phyloP scores from a whole-genome alignment of 495 filamentous ascomycete species.

The Neurospora tetraspora region DNA sequence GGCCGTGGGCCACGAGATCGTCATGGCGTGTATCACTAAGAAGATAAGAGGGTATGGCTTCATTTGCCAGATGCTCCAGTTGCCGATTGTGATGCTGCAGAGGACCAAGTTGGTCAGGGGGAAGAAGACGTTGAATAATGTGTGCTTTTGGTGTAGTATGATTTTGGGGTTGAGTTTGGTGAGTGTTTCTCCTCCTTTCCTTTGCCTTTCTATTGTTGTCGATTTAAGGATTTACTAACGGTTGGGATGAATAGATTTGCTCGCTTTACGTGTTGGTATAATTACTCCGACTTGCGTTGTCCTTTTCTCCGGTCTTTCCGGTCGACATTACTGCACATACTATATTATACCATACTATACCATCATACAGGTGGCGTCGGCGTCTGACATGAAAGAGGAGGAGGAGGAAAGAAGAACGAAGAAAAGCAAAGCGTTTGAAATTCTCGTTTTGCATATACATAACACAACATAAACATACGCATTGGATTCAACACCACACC shows the following conservation, averaged over 20 bases:
- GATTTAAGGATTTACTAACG: slow-evolving; percentile 3
- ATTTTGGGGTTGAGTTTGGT: slow-evolving; percentile 82
- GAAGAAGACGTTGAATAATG: slow-evolving; percentile 74
- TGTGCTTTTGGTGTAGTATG: slow-evolving; percentile 93
- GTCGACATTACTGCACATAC: not conserved
- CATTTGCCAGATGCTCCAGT: slow-evolving; percentile 87
- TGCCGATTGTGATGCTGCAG: slow-evolving; percentile 89
- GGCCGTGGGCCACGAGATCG: slow-evolving; percentile 82
- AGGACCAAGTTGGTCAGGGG: slow-evolving; percentile 64
- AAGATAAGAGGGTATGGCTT: slow-evolving; percentile 94
- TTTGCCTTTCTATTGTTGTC: not conserved
- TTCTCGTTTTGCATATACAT: not conserved
- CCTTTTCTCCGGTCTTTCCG: not conserved
- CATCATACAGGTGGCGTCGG: not conserved
- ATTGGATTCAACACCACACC: not conserved
- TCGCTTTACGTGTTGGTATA: slow-evolving; percentile 43
- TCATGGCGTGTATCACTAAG: slow-evolving; percentile 97
- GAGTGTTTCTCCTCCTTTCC: slow-evolving; percentile 26
- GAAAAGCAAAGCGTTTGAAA: not conserved
- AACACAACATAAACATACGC: not conserved
- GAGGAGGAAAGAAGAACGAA: not conserved
- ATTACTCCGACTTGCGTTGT: not conserved
- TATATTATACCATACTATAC: not conserved
- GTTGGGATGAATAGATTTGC: slow-evolving; percentile 32
- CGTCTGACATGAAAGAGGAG: not conserved